Base-by-base conservation (phyloP, 1,284 basidiomycete genomes). In the Apiotrichum domesticum region DNA sequence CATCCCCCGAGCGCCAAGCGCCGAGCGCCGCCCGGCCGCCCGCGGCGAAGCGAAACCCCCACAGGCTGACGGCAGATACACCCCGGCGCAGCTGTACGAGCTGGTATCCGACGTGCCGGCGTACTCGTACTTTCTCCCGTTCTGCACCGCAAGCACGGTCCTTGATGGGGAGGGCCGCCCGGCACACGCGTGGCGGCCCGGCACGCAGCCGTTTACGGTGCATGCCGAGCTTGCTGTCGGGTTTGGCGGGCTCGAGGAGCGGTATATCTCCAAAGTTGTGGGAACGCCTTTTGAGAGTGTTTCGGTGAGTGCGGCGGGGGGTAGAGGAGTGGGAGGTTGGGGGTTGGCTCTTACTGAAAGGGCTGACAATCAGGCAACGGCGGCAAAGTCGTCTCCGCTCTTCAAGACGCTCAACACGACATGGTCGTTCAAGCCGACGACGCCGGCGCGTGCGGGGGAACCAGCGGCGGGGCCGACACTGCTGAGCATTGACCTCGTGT, bases 141-240 rank as follows among this genome's bases (percentile, higher is more conserved):
- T 91, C 75, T 97, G 94, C 78, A 84, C 83, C 14, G 78, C 79
- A 35, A 90, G 92, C 2, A 84, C 83, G 32, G 83, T 96, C 45
- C 77, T 93, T 42, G 73, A 73, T 39, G 71, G 41, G 41, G 39
- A 53, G 8, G 59, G 59, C 11, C 48, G 46, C 45, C 51, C 63
- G 46, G 60, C 46, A 35, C 14, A 43, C 11, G 50, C 62, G 13
- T 74, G 68, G 71, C 63, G 58, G 48, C 68, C 67, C 47, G 66
- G 74, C 47, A 75, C 79, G 53, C 70, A 78, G 61, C 72, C 69
- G 21, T 81, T 79, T 55, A 68, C 81, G 45, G 84, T 93, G 78
- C 83, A 92, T 43, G 93, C 88, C 8, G 90, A 97, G 71, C 79
- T 98, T 56, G 85, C 85, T 0, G 88, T 96, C 32, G 91, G 91